Conservation (phyloP, 1,139 yeast genomes). For the Debaryomyces sp. region DNA sequence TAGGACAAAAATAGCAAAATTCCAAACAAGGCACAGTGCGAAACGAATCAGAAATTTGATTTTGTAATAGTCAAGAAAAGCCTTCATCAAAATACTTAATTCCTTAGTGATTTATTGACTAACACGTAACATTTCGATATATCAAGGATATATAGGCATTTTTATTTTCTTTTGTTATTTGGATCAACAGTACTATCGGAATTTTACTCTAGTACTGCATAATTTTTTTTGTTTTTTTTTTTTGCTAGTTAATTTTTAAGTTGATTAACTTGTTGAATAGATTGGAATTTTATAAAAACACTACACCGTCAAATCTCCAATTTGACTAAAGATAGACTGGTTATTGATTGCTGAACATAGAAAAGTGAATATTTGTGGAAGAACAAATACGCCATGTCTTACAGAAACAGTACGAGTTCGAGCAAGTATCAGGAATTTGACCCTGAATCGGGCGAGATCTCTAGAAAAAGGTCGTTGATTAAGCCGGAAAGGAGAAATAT, state of each 20-base stretch:
- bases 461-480: constrained; percentile 69
- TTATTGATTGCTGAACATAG: background rate
- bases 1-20: background rate
- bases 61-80: background rate
- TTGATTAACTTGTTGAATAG: background rate
- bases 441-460: constrained; percentile 50
- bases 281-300: background rate
- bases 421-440: constrained; percentile 46
- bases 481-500: constrained; percentile 79
- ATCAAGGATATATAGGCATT: background rate
- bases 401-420: constrained; percentile 20
- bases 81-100: background rate
- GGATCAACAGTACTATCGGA: background rate
- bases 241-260: background rate
- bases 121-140: background rate
- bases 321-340: background rate
- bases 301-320: background rate
- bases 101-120: background rate
- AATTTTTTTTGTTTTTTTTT: background rate
- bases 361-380: background rate
- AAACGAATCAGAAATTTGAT: background rate
- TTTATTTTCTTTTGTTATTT: constrained; percentile 1
- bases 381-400: constrained; percentile 11
- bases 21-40: constrained; percentile 1
- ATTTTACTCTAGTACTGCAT: background rate